Conservation (phyloP, 495 filamentous ascomycete species). For the Hypoxylon subgilvum region DNA sequence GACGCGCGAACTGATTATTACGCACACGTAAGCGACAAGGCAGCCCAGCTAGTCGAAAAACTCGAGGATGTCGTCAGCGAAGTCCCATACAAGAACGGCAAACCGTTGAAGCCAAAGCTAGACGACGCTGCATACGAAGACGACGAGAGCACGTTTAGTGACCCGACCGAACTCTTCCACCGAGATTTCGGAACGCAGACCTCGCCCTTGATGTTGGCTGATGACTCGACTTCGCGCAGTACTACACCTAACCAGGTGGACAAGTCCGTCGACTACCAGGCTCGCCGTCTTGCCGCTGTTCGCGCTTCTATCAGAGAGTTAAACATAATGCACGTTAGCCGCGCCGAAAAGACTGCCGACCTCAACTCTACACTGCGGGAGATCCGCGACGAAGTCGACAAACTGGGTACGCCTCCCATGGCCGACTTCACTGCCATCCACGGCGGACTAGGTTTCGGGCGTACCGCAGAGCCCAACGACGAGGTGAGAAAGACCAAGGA, state of each 20-base stretch:
- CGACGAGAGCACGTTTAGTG: slow-evolving; percentile 54
- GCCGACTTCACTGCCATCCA: slow-evolving; percentile 36
- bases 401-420: slow-evolving; percentile 45
- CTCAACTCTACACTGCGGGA: slow-evolving; percentile 53
- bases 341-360: slow-evolving; percentile 46
- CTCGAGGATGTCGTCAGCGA: slow-evolving; percentile 74
- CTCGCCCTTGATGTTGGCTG: slow-evolving; percentile 50
- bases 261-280: slow-evolving; percentile 49
- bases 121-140: slow-evolving; percentile 38
- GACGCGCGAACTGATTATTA: slow-evolving; percentile 83
- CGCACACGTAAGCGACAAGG: slow-evolving; percentile 65
- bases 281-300: slow-evolving; percentile 42
- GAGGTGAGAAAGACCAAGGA: slow-evolving; percentile 77
- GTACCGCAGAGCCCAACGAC: slow-evolving; percentile 68
- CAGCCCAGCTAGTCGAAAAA: slow-evolving; percentile 72
- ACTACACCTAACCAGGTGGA: slow-evolving; percentile 48
- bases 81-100: slow-evolving; percentile 43
- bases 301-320: slow-evolving; percentile 60
- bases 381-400: slow-evolving; percentile 55
- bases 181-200: slow-evolving; percentile 90
- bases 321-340: slow-evolving; percentile 49
- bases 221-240: slow-evolving; percentile 48
- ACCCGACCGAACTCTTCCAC: slow-evolving; percentile 87
- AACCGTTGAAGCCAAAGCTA: slow-evolving; percentile 17
- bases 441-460: slow-evolving; percentile 49